A percentile compares a stretch with the other conserved stretches of the same genome.
Conservation (phyloP, 2,329 filamentous ascomycete genomes). For the Colletotrichum australisinense region DNA sequence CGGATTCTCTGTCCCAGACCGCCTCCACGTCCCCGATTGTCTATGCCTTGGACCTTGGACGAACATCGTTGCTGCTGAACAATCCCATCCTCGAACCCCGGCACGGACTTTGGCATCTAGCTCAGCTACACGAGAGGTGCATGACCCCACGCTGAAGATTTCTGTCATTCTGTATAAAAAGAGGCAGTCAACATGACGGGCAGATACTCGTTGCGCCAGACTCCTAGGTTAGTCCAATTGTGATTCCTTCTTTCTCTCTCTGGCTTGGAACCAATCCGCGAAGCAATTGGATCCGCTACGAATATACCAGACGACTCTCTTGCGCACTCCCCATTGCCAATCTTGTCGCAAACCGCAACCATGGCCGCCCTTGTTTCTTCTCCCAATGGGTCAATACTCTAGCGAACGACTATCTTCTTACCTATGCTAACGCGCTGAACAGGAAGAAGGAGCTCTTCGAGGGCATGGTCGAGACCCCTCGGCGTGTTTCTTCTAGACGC, state of each 20-base stretch:
- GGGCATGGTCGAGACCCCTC: constrained; percentile 71
- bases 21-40: constrained; percentile 5
- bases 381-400: constrained; percentile 5
- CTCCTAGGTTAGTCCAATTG: constrained; percentile 46
- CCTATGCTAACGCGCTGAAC: constrained; percentile 11
- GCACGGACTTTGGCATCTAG: constrained; percentile 17
- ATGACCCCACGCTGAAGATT: constrained; percentile 29
- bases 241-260: neutral
- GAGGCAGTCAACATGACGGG: constrained; percentile 45
- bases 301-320: neutral
- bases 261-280: constrained; percentile 10
- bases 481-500: constrained; percentile 57
- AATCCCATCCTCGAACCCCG: constrained; percentile 16
- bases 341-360: constrained; percentile 4
- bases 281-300: constrained; percentile 1
- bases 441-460: constrained; percentile 73
- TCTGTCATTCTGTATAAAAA: constrained; percentile 22
- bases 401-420: neutral
- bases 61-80: neutral
- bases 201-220: constrained; percentile 52
- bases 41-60: constrained; percentile 14
- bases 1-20: constrained; percentile 23
- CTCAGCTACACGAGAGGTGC: constrained; percentile 36
- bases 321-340: neutral
- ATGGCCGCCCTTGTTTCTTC: neutral